Percentiles rank a stretch among this genome's conserved stretches.
phyloP scores from a whole-genome alignment of 306 rosid species.

The Citrullus mucosospermus region DNA sequence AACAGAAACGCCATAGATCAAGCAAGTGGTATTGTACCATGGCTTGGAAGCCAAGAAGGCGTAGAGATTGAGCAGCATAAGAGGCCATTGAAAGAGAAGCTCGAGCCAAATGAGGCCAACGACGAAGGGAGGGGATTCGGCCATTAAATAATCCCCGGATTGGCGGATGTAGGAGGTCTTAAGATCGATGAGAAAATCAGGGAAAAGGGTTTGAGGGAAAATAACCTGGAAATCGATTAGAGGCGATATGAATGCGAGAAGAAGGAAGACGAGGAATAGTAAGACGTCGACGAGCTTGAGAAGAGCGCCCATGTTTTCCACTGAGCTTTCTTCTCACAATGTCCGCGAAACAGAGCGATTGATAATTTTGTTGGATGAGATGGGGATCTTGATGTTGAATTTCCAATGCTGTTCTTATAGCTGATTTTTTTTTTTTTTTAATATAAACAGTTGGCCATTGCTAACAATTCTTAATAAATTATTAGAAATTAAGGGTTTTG shows the following conservation, averaged over 20 bases:
- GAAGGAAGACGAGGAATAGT: slow-evolving; percentile 36
- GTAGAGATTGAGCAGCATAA: slow-evolving; percentile 40
- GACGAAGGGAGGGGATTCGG: slow-evolving; percentile 50
- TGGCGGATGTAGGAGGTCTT: slow-evolving; percentile 30
- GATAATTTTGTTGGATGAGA: not conserved
- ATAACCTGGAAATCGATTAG: slow-evolving; percentile 42
- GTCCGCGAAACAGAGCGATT: not conserved
- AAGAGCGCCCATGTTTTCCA: slow-evolving; percentile 25
- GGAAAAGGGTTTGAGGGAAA: slow-evolving; percentile 33
- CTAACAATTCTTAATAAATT: no score
- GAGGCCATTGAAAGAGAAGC: slow-evolving; percentile 73
- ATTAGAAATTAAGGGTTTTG: no score
- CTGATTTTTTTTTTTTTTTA: no score
- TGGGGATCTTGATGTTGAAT: not conserved
- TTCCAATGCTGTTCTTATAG: not conserved
- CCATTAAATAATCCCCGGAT: slow-evolving; percentile 41
- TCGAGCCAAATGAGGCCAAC: slow-evolving; percentile 60
- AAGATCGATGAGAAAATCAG: slow-evolving; percentile 27
- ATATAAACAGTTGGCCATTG: not conserved
- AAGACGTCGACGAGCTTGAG: slow-evolving; percentile 38
- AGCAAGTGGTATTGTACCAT: slow-evolving; percentile 72
- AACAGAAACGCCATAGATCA: slow-evolving; percentile 53
- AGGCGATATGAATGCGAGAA: slow-evolving; percentile 32
- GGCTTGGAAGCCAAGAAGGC: slow-evolving; percentile 34
- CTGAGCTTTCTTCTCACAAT: not conserved